Conservation (phyloP, 371 early-diverging fungal species). For the Mucor racemosus region DNA sequence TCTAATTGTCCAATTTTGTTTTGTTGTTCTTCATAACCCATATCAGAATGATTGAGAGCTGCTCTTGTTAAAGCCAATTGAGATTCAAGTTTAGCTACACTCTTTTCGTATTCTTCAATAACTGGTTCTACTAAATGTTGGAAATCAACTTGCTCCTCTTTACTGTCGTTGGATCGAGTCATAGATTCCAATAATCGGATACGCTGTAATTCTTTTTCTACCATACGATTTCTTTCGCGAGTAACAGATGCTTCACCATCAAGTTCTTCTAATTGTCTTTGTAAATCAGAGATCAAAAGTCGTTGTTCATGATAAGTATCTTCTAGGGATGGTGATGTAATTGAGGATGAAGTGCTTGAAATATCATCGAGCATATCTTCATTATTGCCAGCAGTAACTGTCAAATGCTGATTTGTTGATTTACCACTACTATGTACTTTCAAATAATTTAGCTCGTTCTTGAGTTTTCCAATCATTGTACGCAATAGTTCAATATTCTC, state of each 20-base stretch:
- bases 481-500: conserved; percentile 65
- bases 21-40: conserved; percentile 56
- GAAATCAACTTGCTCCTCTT: conserved; percentile 43
- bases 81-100: conserved; percentile 58
- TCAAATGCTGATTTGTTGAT: background rate
- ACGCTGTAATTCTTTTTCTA: conserved; percentile 44
- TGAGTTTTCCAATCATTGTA: conserved; percentile 58
- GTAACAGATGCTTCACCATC: conserved; percentile 45
- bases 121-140: conserved; percentile 68
- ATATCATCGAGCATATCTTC: conserved; percentile 15
- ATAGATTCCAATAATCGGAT: conserved; percentile 22
- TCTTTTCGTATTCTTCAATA: conserved; percentile 72
- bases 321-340: conserved; percentile 19
- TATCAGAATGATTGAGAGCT: conserved; percentile 55
- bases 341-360: conserved; percentile 6
- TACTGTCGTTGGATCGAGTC: conserved; percentile 4
- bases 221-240: conserved; percentile 41
- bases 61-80: conserved; percentile 63
- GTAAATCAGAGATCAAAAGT: conserved; percentile 40
- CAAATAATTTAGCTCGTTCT: conserved; percentile 53
- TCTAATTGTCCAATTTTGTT: conserved; percentile 40
- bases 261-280: conserved; percentile 50
- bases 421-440: conserved; percentile 20
- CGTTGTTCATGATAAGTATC: conserved; percentile 43
- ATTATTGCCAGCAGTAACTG: background rate